Evolutionary conservation across 129 eudicot genomes (phyloP).

Genomic region (Flaveria bidentis): DNA sequence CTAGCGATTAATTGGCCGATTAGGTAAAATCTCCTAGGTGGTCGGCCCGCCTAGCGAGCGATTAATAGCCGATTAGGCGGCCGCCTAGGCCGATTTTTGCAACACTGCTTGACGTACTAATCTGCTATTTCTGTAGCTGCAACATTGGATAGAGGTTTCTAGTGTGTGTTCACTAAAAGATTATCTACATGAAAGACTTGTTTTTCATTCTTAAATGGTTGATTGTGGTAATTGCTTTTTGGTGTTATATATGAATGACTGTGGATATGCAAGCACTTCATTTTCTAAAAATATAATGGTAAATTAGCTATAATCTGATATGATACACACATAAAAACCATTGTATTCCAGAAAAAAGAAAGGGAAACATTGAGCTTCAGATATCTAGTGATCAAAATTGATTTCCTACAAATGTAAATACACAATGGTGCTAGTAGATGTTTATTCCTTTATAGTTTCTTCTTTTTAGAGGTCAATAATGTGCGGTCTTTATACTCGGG

Average conservation of each 20-base stretch:
- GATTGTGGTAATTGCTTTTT: not conserved
- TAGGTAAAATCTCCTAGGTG: too few relatives aligned
- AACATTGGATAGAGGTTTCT: not conserved
- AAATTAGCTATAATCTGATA: not conserved
- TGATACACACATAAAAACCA: not conserved
- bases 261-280: not conserved
- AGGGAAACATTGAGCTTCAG: not conserved
- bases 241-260: not conserved
- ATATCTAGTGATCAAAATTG: not conserved
- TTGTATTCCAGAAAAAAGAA: not conserved
- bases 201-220: slow-evolving; percentile 6
- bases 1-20: too few relatives aligned
- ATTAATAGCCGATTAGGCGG: too few relatives aligned
- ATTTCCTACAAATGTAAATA: not conserved
- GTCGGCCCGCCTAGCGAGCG: too few relatives aligned
- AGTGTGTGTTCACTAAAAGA: not conserved
- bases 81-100: too few relatives aligned
- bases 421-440: not conserved
- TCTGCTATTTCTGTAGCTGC: slow-evolving; percentile 5
- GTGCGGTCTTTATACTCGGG: not conserved
- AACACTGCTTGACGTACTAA: not conserved
- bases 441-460: not conserved
- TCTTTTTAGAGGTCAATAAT: too few relatives aligned
- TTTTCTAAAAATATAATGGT: not conserved
- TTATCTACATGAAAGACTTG: not conserved